These are phyloP conservation scores for Glycine latifolia DNA, from an alignment of 306 rosid species.

Conservation along the genomic window DNA sequence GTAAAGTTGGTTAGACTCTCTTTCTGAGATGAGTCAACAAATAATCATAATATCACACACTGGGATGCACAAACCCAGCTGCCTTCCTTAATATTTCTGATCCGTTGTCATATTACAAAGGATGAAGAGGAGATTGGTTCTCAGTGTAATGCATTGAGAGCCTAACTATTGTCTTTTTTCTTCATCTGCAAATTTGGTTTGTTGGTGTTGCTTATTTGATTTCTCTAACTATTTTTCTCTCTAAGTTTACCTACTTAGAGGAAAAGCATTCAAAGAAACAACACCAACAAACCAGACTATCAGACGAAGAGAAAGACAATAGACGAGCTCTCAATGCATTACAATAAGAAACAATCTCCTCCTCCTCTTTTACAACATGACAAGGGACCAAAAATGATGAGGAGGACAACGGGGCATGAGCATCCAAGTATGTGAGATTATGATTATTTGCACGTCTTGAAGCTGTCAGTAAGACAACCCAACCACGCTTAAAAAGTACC, in stretches of 20 bases:
- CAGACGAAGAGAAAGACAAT: no score
- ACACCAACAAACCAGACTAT: neutral
- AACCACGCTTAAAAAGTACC: no score
- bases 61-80: constrained; percentile 66
- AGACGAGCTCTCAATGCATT: no score
- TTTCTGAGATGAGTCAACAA: constrained; percentile 70
- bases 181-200: neutral
- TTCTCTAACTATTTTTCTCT: neutral
- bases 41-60: constrained; percentile 83
- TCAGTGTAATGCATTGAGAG: constrained; percentile 44
- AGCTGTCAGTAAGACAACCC: no score
- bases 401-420: no score
- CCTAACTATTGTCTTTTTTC: constrained; percentile 42
- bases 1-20: neutral
- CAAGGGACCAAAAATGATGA: no score
- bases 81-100: constrained; percentile 50
- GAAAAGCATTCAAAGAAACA: no score
- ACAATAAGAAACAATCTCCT: no score
- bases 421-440: no score
- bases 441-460: no score
- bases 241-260: no score
- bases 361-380: no score
- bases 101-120: constrained; percentile 33
- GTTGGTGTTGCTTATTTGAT: neutral
- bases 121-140: constrained; percentile 57